A percentile compares a stretch with the other conserved stretches of the same genome.
phyloP scores from a whole-genome alignment of 345 rosid genomes.

The Salix suchowensis region DNA sequence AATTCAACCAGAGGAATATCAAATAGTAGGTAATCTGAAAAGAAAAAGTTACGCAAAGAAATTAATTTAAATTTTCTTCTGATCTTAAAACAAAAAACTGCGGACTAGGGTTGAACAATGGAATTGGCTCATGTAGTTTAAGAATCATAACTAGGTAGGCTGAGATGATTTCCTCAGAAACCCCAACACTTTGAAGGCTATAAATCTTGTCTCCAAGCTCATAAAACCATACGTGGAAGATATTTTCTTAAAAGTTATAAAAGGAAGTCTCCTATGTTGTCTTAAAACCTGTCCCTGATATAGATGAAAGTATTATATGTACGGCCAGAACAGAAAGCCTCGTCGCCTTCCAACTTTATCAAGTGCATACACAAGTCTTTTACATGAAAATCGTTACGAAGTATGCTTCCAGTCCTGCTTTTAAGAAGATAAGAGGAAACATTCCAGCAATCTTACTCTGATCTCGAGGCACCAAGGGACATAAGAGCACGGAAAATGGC shows the following conservation, averaged over 20 bases:
- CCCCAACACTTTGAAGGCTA: not conserved
- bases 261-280: not conserved
- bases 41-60: not conserved
- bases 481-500: conserved; percentile 68
- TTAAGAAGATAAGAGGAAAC: not conserved
- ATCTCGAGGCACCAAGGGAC: conserved; percentile 79
- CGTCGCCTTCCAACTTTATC: no score
- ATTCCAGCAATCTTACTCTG: conserved; percentile 60
- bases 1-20: not conserved
- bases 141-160: not conserved
- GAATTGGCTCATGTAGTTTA: not conserved
- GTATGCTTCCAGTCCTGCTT: not conserved
- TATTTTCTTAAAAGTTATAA: not conserved
- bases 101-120: not conserved
- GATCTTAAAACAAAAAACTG: not conserved
- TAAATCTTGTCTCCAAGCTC: not conserved
- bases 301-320: no score
- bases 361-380: no score
- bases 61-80: not conserved
- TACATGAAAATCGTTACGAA: not conserved
- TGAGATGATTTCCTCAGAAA: not conserved
- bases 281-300: no score
- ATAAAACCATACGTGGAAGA: not conserved
- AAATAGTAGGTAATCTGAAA: conserved; percentile 1
- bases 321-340: no score